Conservation (phyloP, 441 rosid genomes). For the Adansonia madagascariensis region DNA sequence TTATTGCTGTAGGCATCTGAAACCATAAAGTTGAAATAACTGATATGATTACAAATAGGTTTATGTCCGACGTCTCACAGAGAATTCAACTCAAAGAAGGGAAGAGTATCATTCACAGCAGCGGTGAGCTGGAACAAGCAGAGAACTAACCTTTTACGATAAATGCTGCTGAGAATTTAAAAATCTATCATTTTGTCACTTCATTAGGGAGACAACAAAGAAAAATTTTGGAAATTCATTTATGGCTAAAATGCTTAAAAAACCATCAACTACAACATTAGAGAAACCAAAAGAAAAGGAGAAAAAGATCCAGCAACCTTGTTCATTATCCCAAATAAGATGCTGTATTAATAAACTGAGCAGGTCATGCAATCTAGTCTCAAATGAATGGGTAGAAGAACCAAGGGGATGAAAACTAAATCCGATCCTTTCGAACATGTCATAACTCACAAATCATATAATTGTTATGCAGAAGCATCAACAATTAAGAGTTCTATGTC, state of each 20-base stretch:
- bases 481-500: too few species aligned
- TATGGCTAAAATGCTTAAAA: neutral
- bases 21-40: neutral
- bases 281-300: neutral
- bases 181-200: neutral
- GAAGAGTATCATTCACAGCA: neutral
- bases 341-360: neutral
- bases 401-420: neutral
- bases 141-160: neutral
- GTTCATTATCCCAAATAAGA: neutral
- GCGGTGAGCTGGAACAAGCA: neutral
- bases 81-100: neutral
- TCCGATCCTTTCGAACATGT: neutral
- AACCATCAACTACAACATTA: neutral
- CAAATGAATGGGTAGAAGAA: neutral
- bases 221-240: neutral
- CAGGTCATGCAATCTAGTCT: constrained; percentile 8
- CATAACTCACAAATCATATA: neutral
- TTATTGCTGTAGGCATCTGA: neutral
- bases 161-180: neutral
- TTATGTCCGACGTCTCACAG: neutral
- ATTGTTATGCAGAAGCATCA: too few species aligned
- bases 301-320: neutral
- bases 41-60: neutral
- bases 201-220: neutral